phyloP scores from a whole-genome alignment of 2,329 filamentous ascomycete genomes.

The Zopfia rhizophila region DNA sequence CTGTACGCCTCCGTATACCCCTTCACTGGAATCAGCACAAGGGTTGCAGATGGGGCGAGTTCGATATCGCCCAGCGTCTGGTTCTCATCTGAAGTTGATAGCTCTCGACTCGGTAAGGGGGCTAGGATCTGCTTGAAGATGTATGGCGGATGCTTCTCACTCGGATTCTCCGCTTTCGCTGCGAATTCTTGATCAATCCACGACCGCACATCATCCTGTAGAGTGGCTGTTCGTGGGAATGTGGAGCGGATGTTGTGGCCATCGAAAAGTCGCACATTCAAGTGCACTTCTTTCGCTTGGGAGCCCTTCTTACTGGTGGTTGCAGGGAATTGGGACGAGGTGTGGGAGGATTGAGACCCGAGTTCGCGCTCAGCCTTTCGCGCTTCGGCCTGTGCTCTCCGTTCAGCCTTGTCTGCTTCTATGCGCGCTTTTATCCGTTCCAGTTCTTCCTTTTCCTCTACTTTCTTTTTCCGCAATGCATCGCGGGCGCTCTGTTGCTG shows the following conservation, averaged over 20 bases:
- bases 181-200: slow-evolving; percentile 74
- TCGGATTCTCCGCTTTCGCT: slow-evolving; percentile 32
- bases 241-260: slow-evolving; percentile 79
- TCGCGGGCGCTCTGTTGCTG: slow-evolving; percentile 44
- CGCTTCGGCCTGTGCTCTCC: slow-evolving; percentile 58
- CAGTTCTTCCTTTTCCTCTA: slow-evolving; percentile 74
- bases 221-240: slow-evolving; percentile 72
- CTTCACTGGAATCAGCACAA: slow-evolving; percentile 80
- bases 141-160: slow-evolving; percentile 66
- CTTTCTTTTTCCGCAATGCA: slow-evolving; percentile 69
- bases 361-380: slow-evolving; percentile 47
- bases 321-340: slow-evolving; percentile 10
- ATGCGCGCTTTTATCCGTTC: slow-evolving; percentile 78
- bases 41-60: slow-evolving; percentile 80
- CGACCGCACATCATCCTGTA: slow-evolving; percentile 73
- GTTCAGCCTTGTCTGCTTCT: slow-evolving; percentile 77
- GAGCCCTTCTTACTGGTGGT: slow-evolving; percentile 37
- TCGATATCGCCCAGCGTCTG: slow-evolving; percentile 75
- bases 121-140: slow-evolving; percentile 86
- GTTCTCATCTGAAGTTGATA: slow-evolving; percentile 80
- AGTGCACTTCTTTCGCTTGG: slow-evolving; percentile 46
- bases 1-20: slow-evolving; percentile 69
- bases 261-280: slow-evolving; percentile 86
- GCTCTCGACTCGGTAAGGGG: slow-evolving; percentile 77
- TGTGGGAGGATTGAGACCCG: slow-evolving; percentile 13